Evolutionary conservation across 345 rosid species (phyloP).

Genomic region (Melastoma malabathricum): DNA sequence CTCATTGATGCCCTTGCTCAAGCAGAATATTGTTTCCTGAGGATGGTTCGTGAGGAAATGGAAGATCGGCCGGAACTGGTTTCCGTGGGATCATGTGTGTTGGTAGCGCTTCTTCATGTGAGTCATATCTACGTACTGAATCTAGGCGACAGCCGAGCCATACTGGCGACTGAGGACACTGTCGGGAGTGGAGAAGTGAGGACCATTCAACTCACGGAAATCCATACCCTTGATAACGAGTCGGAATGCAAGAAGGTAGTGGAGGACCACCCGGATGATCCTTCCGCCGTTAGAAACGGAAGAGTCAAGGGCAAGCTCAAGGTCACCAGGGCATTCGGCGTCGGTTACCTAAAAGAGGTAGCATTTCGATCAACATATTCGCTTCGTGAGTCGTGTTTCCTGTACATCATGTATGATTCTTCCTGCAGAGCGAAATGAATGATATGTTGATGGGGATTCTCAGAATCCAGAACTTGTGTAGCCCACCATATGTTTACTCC

Average conservation of each 20-base stretch:
- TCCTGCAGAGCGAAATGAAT: slow-evolving; percentile 12
- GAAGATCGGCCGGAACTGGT: slow-evolving; percentile 17
- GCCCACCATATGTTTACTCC: slow-evolving; percentile 16
- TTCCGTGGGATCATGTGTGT: slow-evolving; percentile 13
- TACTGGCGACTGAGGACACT: slow-evolving; percentile 9
- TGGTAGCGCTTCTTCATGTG: slow-evolving; percentile 13
- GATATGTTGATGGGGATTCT: slow-evolving; percentile 18
- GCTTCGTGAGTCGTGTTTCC: background rate
- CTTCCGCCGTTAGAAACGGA: slow-evolving; percentile 10
- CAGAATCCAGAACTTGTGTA: slow-evolving; percentile 8
- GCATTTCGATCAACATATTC: background rate
- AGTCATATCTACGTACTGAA: slow-evolving; percentile 11
- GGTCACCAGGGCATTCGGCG: slow-evolving; percentile 14
- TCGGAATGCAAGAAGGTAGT: slow-evolving; percentile 8
- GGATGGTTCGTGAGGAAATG: slow-evolving; percentile 13
- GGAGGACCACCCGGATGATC: slow-evolving; percentile 15
- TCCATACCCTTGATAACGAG: slow-evolving; percentile 13
- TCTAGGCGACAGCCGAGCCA: slow-evolving; percentile 16
- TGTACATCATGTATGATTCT: background rate
- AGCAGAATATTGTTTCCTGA: slow-evolving; percentile 9
- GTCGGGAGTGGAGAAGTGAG: background rate
- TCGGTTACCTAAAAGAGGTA: slow-evolving; percentile 21
- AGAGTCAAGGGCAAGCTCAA: slow-evolving; percentile 15
- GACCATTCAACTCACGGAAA: slow-evolving; percentile 11
- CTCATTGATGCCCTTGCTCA: slow-evolving; percentile 7